Percentiles rank a stretch among this genome's conserved stretches.
These are phyloP conservation scores for Fusarium avenaceum DNA, from an alignment of 2,329 filamentous ascomycete genomes.

Conservation along the genomic window DNA sequence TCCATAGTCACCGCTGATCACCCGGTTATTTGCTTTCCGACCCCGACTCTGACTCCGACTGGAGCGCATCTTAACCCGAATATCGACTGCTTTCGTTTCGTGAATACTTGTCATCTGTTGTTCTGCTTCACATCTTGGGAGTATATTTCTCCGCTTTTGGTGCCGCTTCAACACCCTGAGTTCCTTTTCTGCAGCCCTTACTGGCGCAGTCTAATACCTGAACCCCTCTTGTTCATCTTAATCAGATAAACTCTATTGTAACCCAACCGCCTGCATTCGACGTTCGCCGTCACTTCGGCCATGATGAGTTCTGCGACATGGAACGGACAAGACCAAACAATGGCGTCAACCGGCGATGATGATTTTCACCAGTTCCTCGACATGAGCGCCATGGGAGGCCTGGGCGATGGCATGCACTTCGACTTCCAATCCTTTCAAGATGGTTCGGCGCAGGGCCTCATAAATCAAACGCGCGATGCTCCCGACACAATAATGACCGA, in stretches of 20 bases:
- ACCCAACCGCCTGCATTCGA: constrained; percentile 26
- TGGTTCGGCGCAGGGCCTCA: constrained; percentile 52
- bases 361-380: constrained; percentile 76
- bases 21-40: constrained; percentile 16
- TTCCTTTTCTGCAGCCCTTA: constrained; percentile 17
- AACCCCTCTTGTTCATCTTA: constrained; percentile 31
- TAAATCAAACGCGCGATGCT: constrained; percentile 51
- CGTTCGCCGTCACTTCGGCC: constrained; percentile 40
- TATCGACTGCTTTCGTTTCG: constrained; percentile 19
- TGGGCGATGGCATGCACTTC: constrained; percentile 69
- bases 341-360: constrained; percentile 67
- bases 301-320: constrained; percentile 69
- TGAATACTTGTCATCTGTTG: constrained; percentile 17
- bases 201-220: constrained; percentile 20
- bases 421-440: constrained; percentile 70
- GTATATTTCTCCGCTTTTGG: constrained; percentile 29
- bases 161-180: constrained; percentile 21
- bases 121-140: constrained; percentile 9
- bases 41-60: constrained; percentile 17
- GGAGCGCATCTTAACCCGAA: constrained; percentile 34
- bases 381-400: constrained; percentile 67
- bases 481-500: constrained; percentile 56
- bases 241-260: constrained; percentile 21
- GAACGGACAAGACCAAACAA: constrained; percentile 69
- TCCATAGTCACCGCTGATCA: constrained; percentile 36